Base-by-base conservation (phyloP, 768 basidiomycete species). In the Hypholoma fasciculare region DNA sequence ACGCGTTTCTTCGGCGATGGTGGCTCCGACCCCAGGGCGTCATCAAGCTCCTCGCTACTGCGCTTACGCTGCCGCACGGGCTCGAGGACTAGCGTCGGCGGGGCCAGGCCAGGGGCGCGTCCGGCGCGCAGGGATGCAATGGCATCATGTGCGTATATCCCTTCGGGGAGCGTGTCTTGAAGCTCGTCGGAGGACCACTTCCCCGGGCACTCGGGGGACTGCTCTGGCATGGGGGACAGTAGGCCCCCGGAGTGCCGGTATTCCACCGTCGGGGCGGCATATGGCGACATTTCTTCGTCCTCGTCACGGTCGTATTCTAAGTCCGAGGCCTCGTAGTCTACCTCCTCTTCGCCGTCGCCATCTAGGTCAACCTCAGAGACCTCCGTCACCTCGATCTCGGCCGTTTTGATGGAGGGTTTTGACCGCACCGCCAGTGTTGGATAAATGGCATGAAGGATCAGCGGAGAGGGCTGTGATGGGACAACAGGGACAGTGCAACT, bases 21-120 rank as follows among this genome's bases (percentile, higher is more conserved):
- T 39, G 36, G 49, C 12, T 63, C 62, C 11, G 54, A 63, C 3
- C 51, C 59, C 23, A 66, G 68, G 2, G 56, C 69, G n/a, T 69
- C 69, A 1, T 79, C 77, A 19, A 82, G 69, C 61, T 83, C 82
- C 60, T 82, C 82, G 34, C 82, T 83, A 37, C 78, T 76, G 19
- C 82, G 76, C 60, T 83, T 83, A 57, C 75, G 71, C 62, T 75
- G 66, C 17, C 75, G 69, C n/a, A 63, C 42, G 3, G 64, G 59
- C 1, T 56, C 52, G 7, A 56, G 26, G 71, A 65, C 46, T 8
- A 14, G 60, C 26, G 61, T 36, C 56, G 46, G 53, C 19, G 30
- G 17, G 19, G 27, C 5, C 9, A 40, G 12, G 13, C 17, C 47
- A 37, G 16, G 46, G 17, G 38, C 19, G 50, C 62, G 17, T 39